A percentile compares a stretch with the other conserved stretches of the same genome.
Evolutionary conservation across 1,284 basidiomycete genomes (phyloP).

Genomic region (Naganishia liquefaciens): DNA sequence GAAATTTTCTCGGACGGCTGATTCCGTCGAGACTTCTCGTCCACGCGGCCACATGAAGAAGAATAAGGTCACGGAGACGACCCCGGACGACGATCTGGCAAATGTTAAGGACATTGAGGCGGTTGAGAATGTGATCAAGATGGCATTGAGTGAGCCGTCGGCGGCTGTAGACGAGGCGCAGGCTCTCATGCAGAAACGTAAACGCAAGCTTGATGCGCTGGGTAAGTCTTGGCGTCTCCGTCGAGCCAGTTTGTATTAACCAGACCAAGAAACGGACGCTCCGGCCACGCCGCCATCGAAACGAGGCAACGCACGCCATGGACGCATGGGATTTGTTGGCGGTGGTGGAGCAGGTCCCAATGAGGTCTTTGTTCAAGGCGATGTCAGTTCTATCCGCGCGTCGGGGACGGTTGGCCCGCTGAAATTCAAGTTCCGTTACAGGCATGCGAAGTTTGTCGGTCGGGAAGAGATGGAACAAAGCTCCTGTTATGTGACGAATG

Average conservation of each 20-base stretch:
- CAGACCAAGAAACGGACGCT: background rate
- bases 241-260: no score
- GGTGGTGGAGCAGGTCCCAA: slow-evolving; percentile 22
- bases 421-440: slow-evolving; percentile 42
- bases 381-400: slow-evolving; percentile 39
- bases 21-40: background rate
- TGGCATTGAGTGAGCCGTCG: background rate
- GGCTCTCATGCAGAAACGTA: background rate
- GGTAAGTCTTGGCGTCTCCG: background rate
- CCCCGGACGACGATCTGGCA: slow-evolving; percentile 7
- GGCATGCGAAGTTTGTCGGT: slow-evolving; percentile 86
- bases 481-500: slow-evolving; percentile 97
- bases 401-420: background rate
- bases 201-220: slow-evolving; percentile 8
- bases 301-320: slow-evolving; percentile 6
- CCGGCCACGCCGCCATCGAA: slow-evolving; percentile 27
- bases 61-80: background rate
- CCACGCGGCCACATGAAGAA: background rate
- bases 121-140: slow-evolving; percentile 17
- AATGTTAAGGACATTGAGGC: slow-evolving; percentile 13
- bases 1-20: background rate
- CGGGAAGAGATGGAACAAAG: slow-evolving; percentile 79
- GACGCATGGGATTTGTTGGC: slow-evolving; percentile 25
- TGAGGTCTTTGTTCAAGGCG: slow-evolving; percentile 49
- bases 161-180: slow-evolving; percentile 2